Conservation (phyloP, 371 early-diverging fungal species). For the Zancudomyces culisetae region DNA sequence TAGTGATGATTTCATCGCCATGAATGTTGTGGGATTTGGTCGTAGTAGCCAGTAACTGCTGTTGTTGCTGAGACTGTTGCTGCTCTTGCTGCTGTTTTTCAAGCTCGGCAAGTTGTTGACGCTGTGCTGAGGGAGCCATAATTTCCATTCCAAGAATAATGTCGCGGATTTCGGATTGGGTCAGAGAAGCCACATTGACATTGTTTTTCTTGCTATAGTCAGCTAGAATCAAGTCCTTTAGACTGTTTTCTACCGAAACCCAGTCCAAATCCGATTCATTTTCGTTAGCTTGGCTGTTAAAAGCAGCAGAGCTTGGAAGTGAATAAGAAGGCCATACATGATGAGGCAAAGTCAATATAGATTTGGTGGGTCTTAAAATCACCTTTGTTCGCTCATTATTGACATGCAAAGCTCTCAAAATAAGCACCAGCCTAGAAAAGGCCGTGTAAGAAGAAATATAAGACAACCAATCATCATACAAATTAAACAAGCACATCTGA, state of each 20-base stretch:
- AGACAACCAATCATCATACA: conserved; percentile 92
- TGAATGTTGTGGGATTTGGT: conserved; percentile 92
- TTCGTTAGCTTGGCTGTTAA: too few relatives aligned
- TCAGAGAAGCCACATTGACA: conserved; percentile 89
- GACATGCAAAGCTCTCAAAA: conserved; percentile 89
- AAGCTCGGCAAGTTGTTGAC: conserved; percentile 93
- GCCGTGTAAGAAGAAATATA: conserved; percentile 91
- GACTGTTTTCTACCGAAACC: conserved; percentile 86
- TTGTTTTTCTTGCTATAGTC: conserved; percentile 98
- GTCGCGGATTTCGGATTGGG: conserved; percentile 94
- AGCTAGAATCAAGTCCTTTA: conserved; percentile 94
- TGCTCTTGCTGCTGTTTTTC: conserved; percentile 87
- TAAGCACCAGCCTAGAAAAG: conserved; percentile 91
- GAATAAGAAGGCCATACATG: conserved; percentile 96
- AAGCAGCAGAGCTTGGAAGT: too few relatives aligned
- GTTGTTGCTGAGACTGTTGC: too few relatives aligned
- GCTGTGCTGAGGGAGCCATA: conserved; percentile 86
- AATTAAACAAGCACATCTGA: conserved; percentile 74
- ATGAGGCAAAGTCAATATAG: conserved; percentile 81
- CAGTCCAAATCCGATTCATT: conserved; percentile 93
- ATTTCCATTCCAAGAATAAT: conserved; percentile 99
- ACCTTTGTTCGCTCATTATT: conserved; percentile 91
- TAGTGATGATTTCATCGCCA: conserved; percentile 95
- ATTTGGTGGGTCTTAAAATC: conserved; percentile 83
- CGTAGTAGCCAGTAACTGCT: conserved; percentile 85